Conservation (phyloP, 1,139 yeast genomes). For the Geotrichum candidum region DNA sequence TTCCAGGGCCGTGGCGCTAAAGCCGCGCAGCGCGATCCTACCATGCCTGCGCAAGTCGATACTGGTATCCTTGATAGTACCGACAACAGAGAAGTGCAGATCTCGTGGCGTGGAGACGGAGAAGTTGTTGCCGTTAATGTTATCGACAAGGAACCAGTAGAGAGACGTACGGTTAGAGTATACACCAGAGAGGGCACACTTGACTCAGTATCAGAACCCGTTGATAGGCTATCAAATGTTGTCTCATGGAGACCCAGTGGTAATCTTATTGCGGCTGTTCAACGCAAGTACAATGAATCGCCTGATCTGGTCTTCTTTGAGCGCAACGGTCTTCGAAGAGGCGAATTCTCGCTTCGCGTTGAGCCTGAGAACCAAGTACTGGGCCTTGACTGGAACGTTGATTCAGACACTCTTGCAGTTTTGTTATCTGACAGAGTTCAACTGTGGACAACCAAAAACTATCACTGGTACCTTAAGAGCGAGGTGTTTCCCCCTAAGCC, state of each 20-base stretch:
- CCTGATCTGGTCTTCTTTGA: slow-evolving; percentile 68
- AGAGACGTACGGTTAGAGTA: slow-evolving; percentile 77
- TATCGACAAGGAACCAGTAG: slow-evolving; percentile 45
- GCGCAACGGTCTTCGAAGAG: slow-evolving; percentile 87
- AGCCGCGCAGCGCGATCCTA: slow-evolving; percentile 87
- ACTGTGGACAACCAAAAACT: slow-evolving; percentile 87
- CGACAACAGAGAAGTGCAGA: slow-evolving; percentile 44
- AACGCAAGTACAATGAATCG: slow-evolving; percentile 39
- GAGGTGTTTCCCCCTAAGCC: slow-evolving; percentile 44
- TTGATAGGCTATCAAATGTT: slow-evolving; percentile 67
- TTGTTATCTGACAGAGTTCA: slow-evolving; percentile 58
- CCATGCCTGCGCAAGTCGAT: slow-evolving; percentile 70
- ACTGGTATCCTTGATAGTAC: slow-evolving; percentile 51
- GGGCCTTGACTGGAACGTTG: slow-evolving; percentile 73
- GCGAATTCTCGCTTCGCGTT: slow-evolving; percentile 70
- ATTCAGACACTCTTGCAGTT: slow-evolving; percentile 72
- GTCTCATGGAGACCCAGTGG: slow-evolving; percentile 93
- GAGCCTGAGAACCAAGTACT: slow-evolving; percentile 44
- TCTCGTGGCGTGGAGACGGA: slow-evolving; percentile 96
- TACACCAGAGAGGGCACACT: slow-evolving; percentile 69
- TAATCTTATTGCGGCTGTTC: slow-evolving; percentile 75
- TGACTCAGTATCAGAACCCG: slow-evolving; percentile 86
- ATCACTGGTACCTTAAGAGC: slow-evolving; percentile 92
- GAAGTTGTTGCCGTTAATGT: slow-evolving; percentile 69
- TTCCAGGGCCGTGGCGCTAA: slow-evolving; percentile 91